Conservation (phyloP, 148 eudicot species). For the Heliosperma pusillum region DNA sequence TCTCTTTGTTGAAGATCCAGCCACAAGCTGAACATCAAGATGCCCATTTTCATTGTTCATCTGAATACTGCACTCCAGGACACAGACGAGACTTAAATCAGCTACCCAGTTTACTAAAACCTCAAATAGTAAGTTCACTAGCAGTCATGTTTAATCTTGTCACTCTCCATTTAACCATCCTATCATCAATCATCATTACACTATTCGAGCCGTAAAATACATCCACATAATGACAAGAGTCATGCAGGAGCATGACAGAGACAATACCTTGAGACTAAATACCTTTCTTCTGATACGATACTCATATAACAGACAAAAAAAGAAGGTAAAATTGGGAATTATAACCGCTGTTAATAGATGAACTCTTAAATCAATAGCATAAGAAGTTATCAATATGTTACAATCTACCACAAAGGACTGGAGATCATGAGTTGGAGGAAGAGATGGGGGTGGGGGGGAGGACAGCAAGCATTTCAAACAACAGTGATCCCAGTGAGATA, state of each 20-base stretch:
- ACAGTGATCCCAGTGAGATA: neutral
- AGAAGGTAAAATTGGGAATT: neutral
- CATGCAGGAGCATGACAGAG: neutral
- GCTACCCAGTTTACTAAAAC: slow-evolving; percentile 11
- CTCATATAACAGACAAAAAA: neutral
- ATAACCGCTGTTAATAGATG: neutral
- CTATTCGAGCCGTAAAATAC: neutral
- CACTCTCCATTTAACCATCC: neutral
- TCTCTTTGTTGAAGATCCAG: slow-evolving; percentile 37
- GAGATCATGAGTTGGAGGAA: slow-evolving; percentile 8
- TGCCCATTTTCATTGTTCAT: slow-evolving; percentile 36
- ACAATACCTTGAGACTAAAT: neutral
- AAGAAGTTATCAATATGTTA: neutral
- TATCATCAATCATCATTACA: slow-evolving; percentile 1
- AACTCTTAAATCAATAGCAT: neutral
- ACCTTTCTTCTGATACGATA: neutral
- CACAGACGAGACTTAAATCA: slow-evolving; percentile 15
- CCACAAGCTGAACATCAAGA: slow-evolving; percentile 32
- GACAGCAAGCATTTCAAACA: neutral
- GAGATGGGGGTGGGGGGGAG: neutral
- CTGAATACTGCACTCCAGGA: slow-evolving; percentile 23
- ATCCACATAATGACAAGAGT: neutral
- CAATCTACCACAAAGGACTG: neutral
- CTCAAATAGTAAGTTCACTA: slow-evolving; percentile 1
- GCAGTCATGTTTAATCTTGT: neutral